Evolutionary conservation across 2,329 filamentous ascomycete species (phyloP).

Genomic region (Colletotrichum sansevieriae): DNA sequence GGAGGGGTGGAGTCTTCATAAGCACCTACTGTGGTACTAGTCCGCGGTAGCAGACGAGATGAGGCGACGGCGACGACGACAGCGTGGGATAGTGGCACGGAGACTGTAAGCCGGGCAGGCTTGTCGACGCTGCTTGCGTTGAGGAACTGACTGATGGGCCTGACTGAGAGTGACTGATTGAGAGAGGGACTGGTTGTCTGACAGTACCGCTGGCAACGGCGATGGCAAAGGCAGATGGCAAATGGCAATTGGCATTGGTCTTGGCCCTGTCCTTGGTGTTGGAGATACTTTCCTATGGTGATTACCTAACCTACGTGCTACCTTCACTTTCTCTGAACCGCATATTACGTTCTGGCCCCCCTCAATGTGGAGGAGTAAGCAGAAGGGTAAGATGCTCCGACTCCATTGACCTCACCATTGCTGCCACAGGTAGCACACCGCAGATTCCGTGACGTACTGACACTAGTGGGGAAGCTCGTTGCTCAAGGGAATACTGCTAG

Average conservation of each 20-base stretch:
- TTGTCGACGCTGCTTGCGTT: conserved; percentile 37
- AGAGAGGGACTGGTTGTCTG: not conserved
- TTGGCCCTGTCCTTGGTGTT: too few species aligned
- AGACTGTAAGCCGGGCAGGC: conserved; percentile 36
- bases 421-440: not conserved
- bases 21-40: not conserved
- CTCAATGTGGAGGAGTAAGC: too few species aligned
- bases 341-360: too few species aligned
- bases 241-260: not conserved
- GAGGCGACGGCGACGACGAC: not conserved
- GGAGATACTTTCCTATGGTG: too few species aligned
- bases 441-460: not conserved
- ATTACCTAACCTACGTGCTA: too few species aligned
- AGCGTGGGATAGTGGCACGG: conserved; percentile 39
- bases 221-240: too few species aligned
- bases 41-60: too few species aligned
- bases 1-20: conserved; percentile 8
- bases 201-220: not conserved
- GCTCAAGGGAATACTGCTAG: conserved; percentile 6
- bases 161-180: not conserved
- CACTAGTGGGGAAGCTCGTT: conserved; percentile 16
- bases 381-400: too few species aligned
- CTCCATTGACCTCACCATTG: too few species aligned
- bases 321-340: too few species aligned
- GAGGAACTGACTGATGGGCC: conserved; percentile 16